Base-by-base conservation (phyloP, 192 early-diverging fungal genomes). In the Coemansia sp. region DNA sequence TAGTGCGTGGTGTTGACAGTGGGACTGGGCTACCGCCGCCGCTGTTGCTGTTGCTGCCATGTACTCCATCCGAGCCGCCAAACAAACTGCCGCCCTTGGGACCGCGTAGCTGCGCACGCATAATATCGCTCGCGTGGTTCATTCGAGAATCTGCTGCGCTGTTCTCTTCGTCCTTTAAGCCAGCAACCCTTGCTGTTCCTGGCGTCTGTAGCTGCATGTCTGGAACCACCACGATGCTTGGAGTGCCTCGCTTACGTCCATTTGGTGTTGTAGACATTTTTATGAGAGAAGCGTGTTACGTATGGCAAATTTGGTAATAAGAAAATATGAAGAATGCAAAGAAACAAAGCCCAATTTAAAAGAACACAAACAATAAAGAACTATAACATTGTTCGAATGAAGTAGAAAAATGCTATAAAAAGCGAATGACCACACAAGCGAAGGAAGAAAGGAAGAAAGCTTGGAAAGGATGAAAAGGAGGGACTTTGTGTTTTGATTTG, bases 1-100 rank as follows among this genome's bases (percentile, higher is more conserved):
- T 66, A 23, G 72, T 75, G 21, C 66, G 77, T n/a, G 77, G 70
- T 55, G 72, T 59, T 20, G 72, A 34, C 33, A 58, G 62, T 23
- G 68, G 72, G 40, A 63, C 59, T 13, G 65, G 68, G 5, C 52
- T 68, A 9, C 72, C 72, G 59, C 7, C 53, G 23, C 28, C 20
- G 7, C 55, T 57, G 21, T 45, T 48, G 69, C 21, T n/a, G n/a
- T n/a, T 10, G 45, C 46, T 30, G 53, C 15, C 31, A 33, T 37
- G 2, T 35, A n/a, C 23, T 45, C 40, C 13, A 15, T 48, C 23
- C 0, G 23, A 23, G 7, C n/a, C 23, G 23, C 52, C 16, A 30
- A 53, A 53, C 13, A 53, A 9, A 6, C 43, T n/a, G 18, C 48
- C 13, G 31, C 29, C 34, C 16, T 18, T 34, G n/a, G 31, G 55